Base-by-base conservation (phyloP, 1,139 yeast genomes). In the Hemisphaericaspora xylanilytica region DNA sequence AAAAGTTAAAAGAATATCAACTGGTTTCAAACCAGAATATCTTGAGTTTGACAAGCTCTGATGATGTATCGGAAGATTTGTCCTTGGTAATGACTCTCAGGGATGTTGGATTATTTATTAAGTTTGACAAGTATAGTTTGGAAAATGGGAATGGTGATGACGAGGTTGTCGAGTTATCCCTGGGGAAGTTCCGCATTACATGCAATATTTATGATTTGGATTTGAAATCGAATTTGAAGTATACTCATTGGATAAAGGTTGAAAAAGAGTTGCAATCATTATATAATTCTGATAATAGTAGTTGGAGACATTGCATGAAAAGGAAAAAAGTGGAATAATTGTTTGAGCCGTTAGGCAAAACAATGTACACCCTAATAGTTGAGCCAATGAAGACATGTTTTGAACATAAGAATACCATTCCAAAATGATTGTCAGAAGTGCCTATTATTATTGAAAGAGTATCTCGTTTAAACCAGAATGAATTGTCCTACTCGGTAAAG, bases 1-100 rank as follows among this genome's bases (percentile, higher is more conserved):
- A 58, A 41, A 64, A 59, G 43, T 52, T 71, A 30, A 65, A 63
- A 41, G 55, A 58, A 42, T 65, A 60, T 42, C 75, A 71, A 44
- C 55, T 60, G 31, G 59, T 67, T 33, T 59, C 61, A 36, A 59
- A 60, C 39, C 59, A 63, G 37, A 57, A 61, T 39, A 65, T 70
- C 40, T 49, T 58, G 34, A 65, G 60, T 36, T 50, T 77, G 32
- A 52, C 61, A 0, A 57, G 65, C 2, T 59, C 58, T 15, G 52
- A 61, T 3, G 80, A 74, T 46, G 79, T 75, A 4, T 65, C 68
- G 48, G 68, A 66, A 5, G 67, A 63, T 32, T 51, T 78, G 32
- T 63, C 70, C 6, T 55, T 71, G 15, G 69, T 73, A 3, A 78
- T 78, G 83, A 73, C 83, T 0, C 52, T 78, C 39, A 61, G 81